Conservation (phyloP, 345 rosid genomes). For the Pugionium cornutum region DNA sequence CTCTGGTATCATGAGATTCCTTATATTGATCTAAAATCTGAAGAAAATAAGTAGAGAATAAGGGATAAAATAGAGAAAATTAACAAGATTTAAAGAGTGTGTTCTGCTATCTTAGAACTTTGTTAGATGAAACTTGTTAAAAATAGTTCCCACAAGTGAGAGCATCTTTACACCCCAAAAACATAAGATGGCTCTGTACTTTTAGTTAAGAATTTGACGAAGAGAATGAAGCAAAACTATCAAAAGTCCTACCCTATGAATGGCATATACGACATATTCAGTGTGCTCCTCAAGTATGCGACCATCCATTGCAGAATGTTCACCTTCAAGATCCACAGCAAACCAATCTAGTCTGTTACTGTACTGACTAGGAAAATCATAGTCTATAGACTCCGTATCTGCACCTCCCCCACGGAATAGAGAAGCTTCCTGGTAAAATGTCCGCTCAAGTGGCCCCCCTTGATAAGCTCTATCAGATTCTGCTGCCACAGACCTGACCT, state of each 20-base stretch:
- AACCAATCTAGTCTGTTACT: constrained; percentile 80
- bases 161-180: background rate
- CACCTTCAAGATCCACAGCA: constrained; percentile 99
- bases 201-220: constrained; percentile 7
- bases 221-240: constrained; percentile 32
- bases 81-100: constrained; percentile 21
- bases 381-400: constrained; percentile 43
- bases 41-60: constrained; percentile 17
- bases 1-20: constrained; percentile 69
- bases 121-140: constrained; percentile 10
- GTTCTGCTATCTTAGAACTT: constrained; percentile 8
- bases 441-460: constrained; percentile 75
- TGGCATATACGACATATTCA: constrained; percentile 97
- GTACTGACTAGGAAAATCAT: constrained; percentile 66
- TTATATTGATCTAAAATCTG: constrained; percentile 93
- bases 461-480: constrained; percentile 94
- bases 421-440: constrained; percentile 72
- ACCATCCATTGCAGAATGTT: constrained; percentile 99
- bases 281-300: constrained; percentile 93
- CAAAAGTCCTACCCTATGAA: constrained; percentile 71
- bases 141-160: background rate
- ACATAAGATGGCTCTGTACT: background rate
- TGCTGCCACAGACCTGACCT: constrained; percentile 95
- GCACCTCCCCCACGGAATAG: constrained; percentile 50
- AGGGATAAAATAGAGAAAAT: background rate